Conservation (phyloP, 805 yeast genomes). For the Starmerella apis region DNA sequence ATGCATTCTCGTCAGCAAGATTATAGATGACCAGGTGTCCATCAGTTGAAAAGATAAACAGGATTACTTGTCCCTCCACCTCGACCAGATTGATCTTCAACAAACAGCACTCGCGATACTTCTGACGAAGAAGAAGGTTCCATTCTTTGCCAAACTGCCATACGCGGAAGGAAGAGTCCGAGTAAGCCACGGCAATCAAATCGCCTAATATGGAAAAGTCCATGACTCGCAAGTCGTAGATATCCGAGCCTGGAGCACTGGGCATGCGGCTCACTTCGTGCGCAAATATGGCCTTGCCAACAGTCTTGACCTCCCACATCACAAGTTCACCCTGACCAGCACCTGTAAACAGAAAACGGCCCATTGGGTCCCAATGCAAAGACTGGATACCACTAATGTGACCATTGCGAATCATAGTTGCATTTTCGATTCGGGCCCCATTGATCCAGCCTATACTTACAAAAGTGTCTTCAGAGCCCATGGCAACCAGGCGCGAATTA, state of each 20-base stretch:
- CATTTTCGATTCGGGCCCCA: conserved; percentile 38
- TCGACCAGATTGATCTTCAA: conserved; percentile 46
- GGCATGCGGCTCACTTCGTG: conserved; percentile 44
- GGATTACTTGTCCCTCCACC: conserved; percentile 28
- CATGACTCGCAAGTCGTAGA: conserved; percentile 85
- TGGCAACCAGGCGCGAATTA: conserved; percentile 39
- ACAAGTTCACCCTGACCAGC: conserved; percentile 74
- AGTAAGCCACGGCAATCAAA: conserved; percentile 63
- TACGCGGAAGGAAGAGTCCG: conserved; percentile 66
- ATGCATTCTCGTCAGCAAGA: conserved; percentile 29
- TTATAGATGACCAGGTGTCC: conserved; percentile 64
- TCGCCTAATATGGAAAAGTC: conserved; percentile 50
- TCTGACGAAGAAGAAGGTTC: conserved; percentile 36
- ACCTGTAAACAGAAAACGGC: conserved; percentile 40
- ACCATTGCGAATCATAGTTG: conserved; percentile 41
- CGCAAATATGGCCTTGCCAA: conserved; percentile 37
- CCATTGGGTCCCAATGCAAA: conserved; percentile 40
- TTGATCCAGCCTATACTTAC: conserved; percentile 49
- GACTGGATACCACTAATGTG: conserved; percentile 87
- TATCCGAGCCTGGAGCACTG: conserved; percentile 39
- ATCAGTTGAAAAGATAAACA: conserved; percentile 68
- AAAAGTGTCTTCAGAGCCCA: conserved; percentile 86
- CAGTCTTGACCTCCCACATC: conserved; percentile 55
- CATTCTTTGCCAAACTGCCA: conserved; percentile 41
- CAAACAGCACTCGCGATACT: conserved; percentile 67